These are phyloP conservation scores for Barbarea vulgaris DNA, from an alignment of 345 rosid species.

Conservation along the genomic window DNA sequence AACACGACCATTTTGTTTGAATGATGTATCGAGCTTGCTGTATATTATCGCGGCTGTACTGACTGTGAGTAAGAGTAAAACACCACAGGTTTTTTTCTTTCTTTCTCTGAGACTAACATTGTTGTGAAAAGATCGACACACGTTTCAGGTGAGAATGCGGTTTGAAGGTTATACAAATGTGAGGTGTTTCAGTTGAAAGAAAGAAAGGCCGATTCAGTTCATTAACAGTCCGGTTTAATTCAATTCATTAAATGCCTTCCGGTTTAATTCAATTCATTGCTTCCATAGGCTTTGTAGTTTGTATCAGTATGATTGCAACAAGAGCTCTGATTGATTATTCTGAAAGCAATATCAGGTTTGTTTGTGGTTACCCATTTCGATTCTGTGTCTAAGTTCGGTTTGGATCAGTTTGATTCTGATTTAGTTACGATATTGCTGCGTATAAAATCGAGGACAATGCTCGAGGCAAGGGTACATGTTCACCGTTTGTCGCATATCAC, in stretches of 20 bases:
- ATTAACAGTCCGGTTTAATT: not conserved
- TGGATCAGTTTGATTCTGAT: not conserved
- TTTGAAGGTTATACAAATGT: conserved; percentile 18
- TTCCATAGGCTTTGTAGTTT: not conserved
- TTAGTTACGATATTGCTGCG: not conserved
- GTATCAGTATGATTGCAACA: conserved; percentile 3
- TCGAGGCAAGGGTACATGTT: not conserved
- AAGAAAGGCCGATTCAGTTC: conserved; percentile 9
- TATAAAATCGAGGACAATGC: not conserved
- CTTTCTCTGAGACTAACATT: not conserved
- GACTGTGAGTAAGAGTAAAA: conserved; percentile 7
- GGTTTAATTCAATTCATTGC: conserved; percentile 19
- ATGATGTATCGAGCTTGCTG: conserved; percentile 7
- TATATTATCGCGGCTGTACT: conserved; percentile 6
- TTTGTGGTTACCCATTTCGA: not conserved
- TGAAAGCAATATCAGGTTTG: not conserved
- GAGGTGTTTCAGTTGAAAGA: not conserved
- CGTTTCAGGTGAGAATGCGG: conserved; percentile 12
- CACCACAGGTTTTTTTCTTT: not conserved
- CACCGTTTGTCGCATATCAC: not conserved
- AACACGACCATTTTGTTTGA: conserved; percentile 21
- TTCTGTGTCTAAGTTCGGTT: not conserved
- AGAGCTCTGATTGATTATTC: conserved; percentile 12
- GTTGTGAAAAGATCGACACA: conserved; percentile 6
- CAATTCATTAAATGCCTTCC: not conserved